phyloP scores from a whole-genome alignment of 2,329 filamentous ascomycete species.

The Pyricularia sp. region DNA sequence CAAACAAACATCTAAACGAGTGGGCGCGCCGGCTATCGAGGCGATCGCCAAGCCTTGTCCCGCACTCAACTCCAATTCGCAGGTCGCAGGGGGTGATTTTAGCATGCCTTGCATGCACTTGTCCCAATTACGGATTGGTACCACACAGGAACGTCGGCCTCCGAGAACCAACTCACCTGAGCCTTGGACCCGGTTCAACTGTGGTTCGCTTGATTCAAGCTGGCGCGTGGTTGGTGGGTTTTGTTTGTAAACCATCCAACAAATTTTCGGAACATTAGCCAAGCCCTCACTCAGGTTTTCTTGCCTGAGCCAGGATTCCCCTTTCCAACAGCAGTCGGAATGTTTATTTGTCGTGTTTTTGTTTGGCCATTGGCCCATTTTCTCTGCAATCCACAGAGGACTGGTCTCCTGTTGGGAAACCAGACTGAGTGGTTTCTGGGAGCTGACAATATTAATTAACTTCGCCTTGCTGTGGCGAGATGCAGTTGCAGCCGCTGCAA shows the following conservation, averaged over 20 bases:
- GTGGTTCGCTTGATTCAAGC: background rate
- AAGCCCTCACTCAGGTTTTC: background rate
- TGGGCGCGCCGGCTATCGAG: background rate
- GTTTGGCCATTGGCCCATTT: background rate
- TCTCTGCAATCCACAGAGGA: background rate
- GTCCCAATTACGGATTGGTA: background rate
- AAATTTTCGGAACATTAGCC: background rate
- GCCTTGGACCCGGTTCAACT: background rate
- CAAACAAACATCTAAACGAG: background rate
- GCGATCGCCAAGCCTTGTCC: background rate
- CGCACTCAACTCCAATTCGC: background rate
- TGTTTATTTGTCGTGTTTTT: background rate
- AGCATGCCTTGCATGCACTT: background rate
- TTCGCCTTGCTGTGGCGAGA: background rate
- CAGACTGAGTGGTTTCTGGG: background rate
- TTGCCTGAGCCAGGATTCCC: background rate
- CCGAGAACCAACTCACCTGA: background rate
- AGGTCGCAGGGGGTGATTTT: background rate
- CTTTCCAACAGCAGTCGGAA: background rate
- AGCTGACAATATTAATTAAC: background rate
- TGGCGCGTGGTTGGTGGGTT: conserved; percentile 5
- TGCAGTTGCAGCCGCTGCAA: background rate
- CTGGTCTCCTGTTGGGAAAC: background rate
- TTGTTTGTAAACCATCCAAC: conserved; percentile 1
- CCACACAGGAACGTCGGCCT: background rate